Percentiles rank a stretch among this genome's conserved stretches.
These are phyloP conservation scores for Heritiera fomes DNA, from an alignment of 345 rosid genomes.

Conservation along the genomic window DNA sequence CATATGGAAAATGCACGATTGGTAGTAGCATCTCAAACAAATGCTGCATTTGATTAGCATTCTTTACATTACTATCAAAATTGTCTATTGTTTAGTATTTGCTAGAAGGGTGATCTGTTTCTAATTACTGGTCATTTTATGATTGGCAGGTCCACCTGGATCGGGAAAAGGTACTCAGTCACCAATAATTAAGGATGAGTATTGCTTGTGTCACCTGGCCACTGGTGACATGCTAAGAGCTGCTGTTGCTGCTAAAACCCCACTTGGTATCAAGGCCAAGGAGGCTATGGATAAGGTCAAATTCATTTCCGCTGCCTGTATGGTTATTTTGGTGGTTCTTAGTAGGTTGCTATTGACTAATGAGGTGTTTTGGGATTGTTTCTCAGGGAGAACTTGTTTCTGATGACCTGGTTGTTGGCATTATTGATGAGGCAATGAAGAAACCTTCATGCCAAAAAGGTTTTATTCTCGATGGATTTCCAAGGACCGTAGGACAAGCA, in stretches of 20 bases:
- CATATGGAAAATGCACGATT: neutral
- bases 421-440: constrained; percentile 93
- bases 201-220: constrained; percentile 95
- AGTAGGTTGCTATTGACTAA: constrained; percentile 22
- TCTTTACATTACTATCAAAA: neutral
- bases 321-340: neutral
- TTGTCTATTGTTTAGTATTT: neutral
- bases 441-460: constrained; percentile 91
- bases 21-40: neutral
- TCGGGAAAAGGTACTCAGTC: constrained; percentile 99
- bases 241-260: constrained; percentile 90
- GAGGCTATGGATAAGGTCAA: constrained; percentile 96
- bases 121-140: constrained; percentile 6
- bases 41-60: neutral
- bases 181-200: constrained; percentile 88
- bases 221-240: constrained; percentile 99
- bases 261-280: constrained; percentile 93
- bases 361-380: constrained; percentile 20
- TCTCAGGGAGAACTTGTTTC: constrained; percentile 91
- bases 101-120: neutral
- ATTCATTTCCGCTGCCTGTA: neutral
- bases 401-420: constrained; percentile 92
- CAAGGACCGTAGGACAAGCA: constrained; percentile 89
- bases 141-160: constrained; percentile 91
- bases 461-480: constrained; percentile 95